Conservation (phyloP, 2,329 filamentous ascomycete genomes). For the Apiospora malaysiana region DNA sequence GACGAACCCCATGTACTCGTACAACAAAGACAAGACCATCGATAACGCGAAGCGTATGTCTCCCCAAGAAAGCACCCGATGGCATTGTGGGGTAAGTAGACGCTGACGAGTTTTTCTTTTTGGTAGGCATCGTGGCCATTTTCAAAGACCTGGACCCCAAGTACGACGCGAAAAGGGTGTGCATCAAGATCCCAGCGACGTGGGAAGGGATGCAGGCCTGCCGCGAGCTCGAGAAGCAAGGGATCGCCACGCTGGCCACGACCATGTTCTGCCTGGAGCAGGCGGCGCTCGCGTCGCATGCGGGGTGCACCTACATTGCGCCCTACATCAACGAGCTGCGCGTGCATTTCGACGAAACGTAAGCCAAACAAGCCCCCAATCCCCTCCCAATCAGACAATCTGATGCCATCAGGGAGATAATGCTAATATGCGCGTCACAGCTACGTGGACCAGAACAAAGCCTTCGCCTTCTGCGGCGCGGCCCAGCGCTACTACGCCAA, state of each 20-base stretch:
- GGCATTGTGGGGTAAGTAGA: neutral
- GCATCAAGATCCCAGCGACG: constrained; percentile 68
- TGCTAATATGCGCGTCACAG: constrained; percentile 34
- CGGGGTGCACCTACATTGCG: constrained; percentile 65
- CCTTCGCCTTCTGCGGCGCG: constrained; percentile 55
- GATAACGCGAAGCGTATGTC: constrained; percentile 56
- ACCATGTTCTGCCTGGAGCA: constrained; percentile 59
- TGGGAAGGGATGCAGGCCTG: constrained; percentile 70
- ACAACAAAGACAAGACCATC: constrained; percentile 54
- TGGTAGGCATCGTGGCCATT: constrained; percentile 55
- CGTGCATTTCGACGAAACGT: constrained; percentile 61
- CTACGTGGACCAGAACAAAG: constrained; percentile 54
- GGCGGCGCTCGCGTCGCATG: constrained; percentile 62
- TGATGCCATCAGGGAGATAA: neutral
- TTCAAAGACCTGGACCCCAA: constrained; percentile 50
- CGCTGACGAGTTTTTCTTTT: neutral
- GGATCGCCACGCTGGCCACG: constrained; percentile 66
- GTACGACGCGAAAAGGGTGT: constrained; percentile 56
- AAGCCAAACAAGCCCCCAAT: neutral
- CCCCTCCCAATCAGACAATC: too few relatives aligned
- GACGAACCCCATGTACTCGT: constrained; percentile 62
- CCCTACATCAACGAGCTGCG: constrained; percentile 71
- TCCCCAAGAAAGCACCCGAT: neutral
- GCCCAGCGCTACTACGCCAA: constrained; percentile 59
- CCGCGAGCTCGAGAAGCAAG: constrained; percentile 54